These are phyloP conservation scores for Malassezia sp. DNA, from an alignment of 1,284 basidiomycete species.

Conservation along the genomic window DNA sequence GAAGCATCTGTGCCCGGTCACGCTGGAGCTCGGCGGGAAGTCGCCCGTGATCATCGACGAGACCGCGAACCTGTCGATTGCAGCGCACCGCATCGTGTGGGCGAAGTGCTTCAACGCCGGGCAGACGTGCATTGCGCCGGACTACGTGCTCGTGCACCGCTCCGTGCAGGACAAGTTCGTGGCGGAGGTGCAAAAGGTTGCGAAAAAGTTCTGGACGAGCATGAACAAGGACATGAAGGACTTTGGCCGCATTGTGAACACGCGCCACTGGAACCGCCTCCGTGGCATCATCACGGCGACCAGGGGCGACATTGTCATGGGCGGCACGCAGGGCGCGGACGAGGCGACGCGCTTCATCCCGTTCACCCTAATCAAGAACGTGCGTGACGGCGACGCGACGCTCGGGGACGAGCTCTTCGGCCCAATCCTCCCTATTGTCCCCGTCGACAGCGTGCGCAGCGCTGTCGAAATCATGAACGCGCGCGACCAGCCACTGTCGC, in stretches of 20 bases:
- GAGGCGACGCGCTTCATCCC: constrained; percentile 56
- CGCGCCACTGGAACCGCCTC: constrained; percentile 56
- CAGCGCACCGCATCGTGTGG: constrained; percentile 58
- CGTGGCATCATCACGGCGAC: constrained; percentile 58
- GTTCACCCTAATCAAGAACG: constrained; percentile 58
- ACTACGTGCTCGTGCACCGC: constrained; percentile 64
- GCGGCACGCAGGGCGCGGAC: constrained; percentile 56
- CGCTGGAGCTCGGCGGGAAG: constrained; percentile 70
- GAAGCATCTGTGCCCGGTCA: constrained; percentile 69
- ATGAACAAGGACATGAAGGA: constrained; percentile 49
- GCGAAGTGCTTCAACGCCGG: constrained; percentile 61
- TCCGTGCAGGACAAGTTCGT: constrained; percentile 58
- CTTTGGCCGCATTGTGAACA: constrained; percentile 53
- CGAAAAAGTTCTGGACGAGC: constrained; percentile 45
- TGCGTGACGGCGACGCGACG: constrained; percentile 51
- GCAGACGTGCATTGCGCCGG: constrained; percentile 56
- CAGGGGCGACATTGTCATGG: constrained; percentile 60
- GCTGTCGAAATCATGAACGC: constrained; percentile 45
- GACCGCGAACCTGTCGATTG: constrained; percentile 49
- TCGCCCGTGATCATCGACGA: constrained; percentile 70
- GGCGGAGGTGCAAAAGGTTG: constrained; percentile 55
- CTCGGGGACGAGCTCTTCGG: constrained; percentile 68
- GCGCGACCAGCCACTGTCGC: constrained; percentile 61
- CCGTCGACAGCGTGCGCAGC: constrained; percentile 51
- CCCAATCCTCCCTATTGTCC: constrained; percentile 63